Evolutionary conservation across 495 filamentous ascomycete genomes (phyloP).

Genomic region (Talaromyces liani): DNA sequence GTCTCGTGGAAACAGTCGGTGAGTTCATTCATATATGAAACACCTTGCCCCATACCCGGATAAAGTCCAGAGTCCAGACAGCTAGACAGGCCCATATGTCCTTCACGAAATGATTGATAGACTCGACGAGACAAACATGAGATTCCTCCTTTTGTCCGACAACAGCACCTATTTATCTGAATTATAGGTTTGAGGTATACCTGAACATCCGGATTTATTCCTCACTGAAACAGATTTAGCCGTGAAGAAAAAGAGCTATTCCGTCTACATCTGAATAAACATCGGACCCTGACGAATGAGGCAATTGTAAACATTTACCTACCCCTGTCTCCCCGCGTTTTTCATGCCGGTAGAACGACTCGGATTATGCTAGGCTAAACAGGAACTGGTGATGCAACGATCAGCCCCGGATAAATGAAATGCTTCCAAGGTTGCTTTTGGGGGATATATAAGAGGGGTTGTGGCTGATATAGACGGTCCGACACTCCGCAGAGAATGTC

Average conservation of each 20-base stretch:
- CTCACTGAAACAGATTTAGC: not conserved
- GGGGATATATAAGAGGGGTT: not conserved
- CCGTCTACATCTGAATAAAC: not conserved
- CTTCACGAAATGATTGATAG: not conserved
- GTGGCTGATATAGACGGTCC: not conserved
- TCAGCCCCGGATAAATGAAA: not conserved
- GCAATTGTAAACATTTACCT: not conserved
- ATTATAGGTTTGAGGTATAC: not conserved
- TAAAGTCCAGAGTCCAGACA: not conserved
- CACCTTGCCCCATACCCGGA: not conserved
- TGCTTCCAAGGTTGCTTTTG: not conserved
- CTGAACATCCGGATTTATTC: not conserved
- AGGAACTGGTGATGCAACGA: not conserved
- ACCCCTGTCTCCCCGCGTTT: not conserved
- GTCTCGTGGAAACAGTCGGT: not conserved
- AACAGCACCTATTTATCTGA: not conserved
- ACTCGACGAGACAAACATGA: not conserved
- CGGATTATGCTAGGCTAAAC: not conserved
- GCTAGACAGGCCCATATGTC: not conserved
- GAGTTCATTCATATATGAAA: conserved; percentile 1
- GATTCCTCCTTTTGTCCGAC: not conserved
- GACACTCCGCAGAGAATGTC: conserved; percentile 3
- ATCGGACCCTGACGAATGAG: not conserved
- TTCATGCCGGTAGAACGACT: conserved; percentile 4
- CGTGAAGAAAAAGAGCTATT: not conserved